Percentiles rank a stretch among this genome's conserved stretches.
These are phyloP conservation scores for Ogataea siamensis DNA, from an alignment of 805 yeast genomes.

Conservation along the genomic window DNA sequence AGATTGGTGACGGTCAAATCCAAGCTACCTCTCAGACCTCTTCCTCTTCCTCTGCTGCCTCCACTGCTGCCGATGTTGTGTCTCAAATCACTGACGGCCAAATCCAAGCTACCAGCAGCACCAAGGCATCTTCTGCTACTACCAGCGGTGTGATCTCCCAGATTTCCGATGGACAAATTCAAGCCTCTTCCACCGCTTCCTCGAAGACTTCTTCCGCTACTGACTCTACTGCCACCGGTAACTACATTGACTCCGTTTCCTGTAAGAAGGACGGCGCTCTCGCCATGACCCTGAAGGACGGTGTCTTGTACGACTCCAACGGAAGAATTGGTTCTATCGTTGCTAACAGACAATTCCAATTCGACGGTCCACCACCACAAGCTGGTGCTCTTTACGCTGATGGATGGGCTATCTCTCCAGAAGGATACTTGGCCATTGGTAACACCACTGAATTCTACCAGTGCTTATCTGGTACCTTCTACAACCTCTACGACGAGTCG, in stretches of 20 bases:
- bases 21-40: constrained; percentile 43
- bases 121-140: constrained; percentile 33
- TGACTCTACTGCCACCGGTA: constrained; percentile 15
- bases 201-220: constrained; percentile 31
- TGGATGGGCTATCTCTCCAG: constrained; percentile 47
- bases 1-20: constrained; percentile 59
- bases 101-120: constrained; percentile 26
- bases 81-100: constrained; percentile 38
- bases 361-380: constrained; percentile 66
- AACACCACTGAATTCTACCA: constrained; percentile 46
- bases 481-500: constrained; percentile 53
- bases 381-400: constrained; percentile 54
- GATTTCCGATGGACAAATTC: constrained; percentile 38
- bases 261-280: constrained; percentile 40
- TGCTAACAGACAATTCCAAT: constrained; percentile 63
- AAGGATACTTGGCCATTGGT: constrained; percentile 51
- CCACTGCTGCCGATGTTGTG: constrained; percentile 35
- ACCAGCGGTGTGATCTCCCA: constrained; percentile 40
- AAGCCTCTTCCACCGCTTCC: constrained; percentile 37
- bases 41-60: constrained; percentile 17
- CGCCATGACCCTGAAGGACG: constrained; percentile 41
- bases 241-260: constrained; percentile 29
- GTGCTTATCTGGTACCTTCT: constrained; percentile 56
- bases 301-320: constrained; percentile 43
- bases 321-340: constrained; percentile 60